A percentile compares a stretch with the other conserved stretches of the same genome.
These are phyloP conservation scores for Termitomyces sp. DNA, from an alignment of 768 basidiomycete species.

Conservation along the genomic window DNA sequence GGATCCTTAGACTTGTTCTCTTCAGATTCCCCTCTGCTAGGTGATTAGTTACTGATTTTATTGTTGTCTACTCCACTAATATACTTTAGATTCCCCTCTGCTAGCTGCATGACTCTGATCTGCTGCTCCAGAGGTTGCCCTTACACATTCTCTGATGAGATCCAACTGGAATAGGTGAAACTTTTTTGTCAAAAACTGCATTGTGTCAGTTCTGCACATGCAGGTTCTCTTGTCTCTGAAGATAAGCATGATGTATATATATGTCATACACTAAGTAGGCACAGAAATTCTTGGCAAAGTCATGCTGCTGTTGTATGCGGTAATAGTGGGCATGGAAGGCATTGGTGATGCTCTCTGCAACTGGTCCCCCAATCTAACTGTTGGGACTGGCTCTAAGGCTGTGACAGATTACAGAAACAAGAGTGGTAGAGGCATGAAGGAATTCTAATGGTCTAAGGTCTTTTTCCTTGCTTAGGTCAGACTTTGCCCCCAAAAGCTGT, in stretches of 20 bases:
- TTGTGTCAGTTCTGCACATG: not conserved
- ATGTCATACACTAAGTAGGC: not conserved
- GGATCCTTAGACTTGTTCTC: too few species aligned
- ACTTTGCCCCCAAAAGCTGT: not conserved
- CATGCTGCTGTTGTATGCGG: not conserved
- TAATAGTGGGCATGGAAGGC: too few species aligned
- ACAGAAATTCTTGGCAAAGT: not conserved
- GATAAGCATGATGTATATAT: not conserved
- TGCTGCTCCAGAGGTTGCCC: too few species aligned
- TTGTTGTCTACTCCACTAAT: too few species aligned
- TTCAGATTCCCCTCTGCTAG: too few species aligned
- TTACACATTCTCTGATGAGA: too few species aligned
- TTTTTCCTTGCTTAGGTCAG: not conserved
- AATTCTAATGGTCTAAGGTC: not conserved
- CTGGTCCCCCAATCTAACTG: not conserved
- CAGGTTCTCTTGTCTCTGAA: not conserved
- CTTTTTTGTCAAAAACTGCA: too few species aligned
- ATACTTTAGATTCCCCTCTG: too few species aligned
- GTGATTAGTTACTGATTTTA: too few species aligned
- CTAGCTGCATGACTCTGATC: too few species aligned
- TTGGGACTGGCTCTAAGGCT: not conserved
- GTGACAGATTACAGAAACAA: not conserved
- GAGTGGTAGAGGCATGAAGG: not conserved
- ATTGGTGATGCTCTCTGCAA: not conserved
- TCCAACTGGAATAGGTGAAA: too few species aligned